A percentile compares a stretch with the other conserved stretches of the same genome.
Conservation (phyloP, 768 basidiomycete species). For the Phanerodontia chrysosporium region DNA sequence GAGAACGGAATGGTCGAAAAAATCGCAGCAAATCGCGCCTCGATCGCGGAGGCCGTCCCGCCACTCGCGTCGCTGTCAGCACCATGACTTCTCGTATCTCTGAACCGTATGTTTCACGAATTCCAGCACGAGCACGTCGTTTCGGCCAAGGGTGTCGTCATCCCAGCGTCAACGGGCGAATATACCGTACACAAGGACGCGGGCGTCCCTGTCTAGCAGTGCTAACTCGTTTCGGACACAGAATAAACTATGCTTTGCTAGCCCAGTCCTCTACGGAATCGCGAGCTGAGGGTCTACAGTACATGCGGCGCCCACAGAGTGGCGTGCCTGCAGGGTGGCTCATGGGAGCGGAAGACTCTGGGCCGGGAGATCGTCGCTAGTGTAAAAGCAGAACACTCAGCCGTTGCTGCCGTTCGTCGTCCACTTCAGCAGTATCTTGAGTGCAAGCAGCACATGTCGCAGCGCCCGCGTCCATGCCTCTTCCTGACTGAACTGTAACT, state of each 20-base stretch:
- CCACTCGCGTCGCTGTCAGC: too few species aligned
- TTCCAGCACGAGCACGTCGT: slow-evolving; percentile 7
- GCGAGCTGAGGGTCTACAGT: neutral
- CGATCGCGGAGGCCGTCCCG: too few species aligned
- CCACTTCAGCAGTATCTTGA: slow-evolving; percentile 88
- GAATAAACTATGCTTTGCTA: neutral
- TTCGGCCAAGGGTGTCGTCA: slow-evolving; percentile 8
- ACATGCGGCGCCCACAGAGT: neutral
- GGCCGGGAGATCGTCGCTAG: neutral
- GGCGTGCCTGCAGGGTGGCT: neutral
- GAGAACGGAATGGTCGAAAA: neutral
- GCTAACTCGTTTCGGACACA: neutral
- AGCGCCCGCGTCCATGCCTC: slow-evolving; percentile 94
- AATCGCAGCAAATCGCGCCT: neutral
- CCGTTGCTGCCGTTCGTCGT: slow-evolving; percentile 73
- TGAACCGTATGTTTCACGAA: neutral
- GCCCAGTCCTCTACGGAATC: too few species aligned
- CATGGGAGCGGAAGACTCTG: neutral
- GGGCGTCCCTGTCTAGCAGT: neutral
- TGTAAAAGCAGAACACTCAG: slow-evolving; percentile 21
- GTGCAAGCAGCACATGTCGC: slow-evolving; percentile 82
- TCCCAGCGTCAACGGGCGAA: neutral
- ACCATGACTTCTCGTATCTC: too few species aligned
- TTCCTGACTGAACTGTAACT: slow-evolving; percentile 91
- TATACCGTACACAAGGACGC: neutral